Evolutionary conservation across 345 rosid species (phyloP).

Genomic region (Citropsis articulata): DNA sequence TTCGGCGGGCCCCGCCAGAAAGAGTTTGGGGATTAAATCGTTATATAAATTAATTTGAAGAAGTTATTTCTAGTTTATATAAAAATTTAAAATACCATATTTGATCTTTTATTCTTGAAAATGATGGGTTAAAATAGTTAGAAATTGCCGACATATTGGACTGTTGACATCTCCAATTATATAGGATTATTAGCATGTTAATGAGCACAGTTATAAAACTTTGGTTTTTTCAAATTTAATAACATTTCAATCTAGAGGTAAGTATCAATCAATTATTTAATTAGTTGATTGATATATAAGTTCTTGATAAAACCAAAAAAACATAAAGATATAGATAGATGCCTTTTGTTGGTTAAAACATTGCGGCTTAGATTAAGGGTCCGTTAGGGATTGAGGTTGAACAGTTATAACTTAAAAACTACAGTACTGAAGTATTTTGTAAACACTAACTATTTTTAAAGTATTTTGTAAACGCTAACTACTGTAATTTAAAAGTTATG

Average conservation of each 20-base stretch:
- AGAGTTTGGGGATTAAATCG: too few relatives aligned
- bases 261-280: background rate
- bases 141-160: background rate
- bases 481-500: accelerated
- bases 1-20: too few relatives aligned
- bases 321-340: background rate
- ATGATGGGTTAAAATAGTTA: background rate
- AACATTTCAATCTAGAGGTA: background rate
- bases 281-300: background rate
- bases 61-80: background rate
- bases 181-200: background rate
- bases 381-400: accelerated
- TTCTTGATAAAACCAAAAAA: background rate
- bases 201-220: background rate
- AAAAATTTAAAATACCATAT: background rate
- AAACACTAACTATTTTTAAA: accelerated
- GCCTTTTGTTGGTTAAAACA: background rate
- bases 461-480: accelerated
- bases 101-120: background rate
- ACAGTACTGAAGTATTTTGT: accelerated
- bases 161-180: background rate
- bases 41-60: too few relatives aligned
- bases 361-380: background rate
- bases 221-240: background rate
- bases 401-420: too few relatives aligned